phyloP scores from a whole-genome alignment of 352 stramenopile species.

The Aphanomyces stellatus region DNA sequence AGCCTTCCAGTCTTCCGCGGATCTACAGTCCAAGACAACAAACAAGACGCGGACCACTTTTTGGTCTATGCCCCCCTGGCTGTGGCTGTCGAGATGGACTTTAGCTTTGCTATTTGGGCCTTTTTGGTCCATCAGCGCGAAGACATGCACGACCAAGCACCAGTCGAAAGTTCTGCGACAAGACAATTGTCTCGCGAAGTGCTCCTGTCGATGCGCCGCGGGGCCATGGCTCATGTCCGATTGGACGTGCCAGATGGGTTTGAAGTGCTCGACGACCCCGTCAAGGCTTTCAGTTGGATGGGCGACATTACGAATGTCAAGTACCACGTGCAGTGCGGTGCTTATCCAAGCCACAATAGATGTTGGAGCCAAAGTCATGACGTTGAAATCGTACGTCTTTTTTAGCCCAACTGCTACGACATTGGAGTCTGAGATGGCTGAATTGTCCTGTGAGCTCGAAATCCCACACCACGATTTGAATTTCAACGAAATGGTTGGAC shows the following conservation, averaged over 20 bases:
- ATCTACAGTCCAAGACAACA: too few species aligned
- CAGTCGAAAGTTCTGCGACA: slow-evolving; percentile 29
- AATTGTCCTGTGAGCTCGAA: slow-evolving; percentile 51
- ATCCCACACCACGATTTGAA: slow-evolving; percentile 54
- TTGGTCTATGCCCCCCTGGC: slow-evolving; percentile 57
- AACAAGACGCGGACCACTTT: slow-evolving; percentile 61
- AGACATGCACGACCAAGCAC: slow-evolving; percentile 55
- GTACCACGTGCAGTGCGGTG: slow-evolving; percentile 55
- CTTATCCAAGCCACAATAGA: slow-evolving; percentile 60
- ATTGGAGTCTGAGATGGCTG: slow-evolving; percentile 34
- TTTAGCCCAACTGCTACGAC: slow-evolving; percentile 37
- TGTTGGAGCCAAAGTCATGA: slow-evolving; percentile 56
- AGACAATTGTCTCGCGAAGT: slow-evolving; percentile 46
- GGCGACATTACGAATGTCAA: slow-evolving; percentile 51
- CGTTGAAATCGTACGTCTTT: slow-evolving; percentile 47
- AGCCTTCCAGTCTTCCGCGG: too few species aligned
- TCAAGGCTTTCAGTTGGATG: slow-evolving; percentile 61
- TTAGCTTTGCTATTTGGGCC: slow-evolving; percentile 64
- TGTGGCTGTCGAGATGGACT: slow-evolving; percentile 30
- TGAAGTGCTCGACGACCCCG: slow-evolving; percentile 44
- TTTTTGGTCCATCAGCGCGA: slow-evolving; percentile 59
- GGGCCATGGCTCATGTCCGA: slow-evolving; percentile 62
- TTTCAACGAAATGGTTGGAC: slow-evolving; percentile 63
- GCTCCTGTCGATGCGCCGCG: slow-evolving; percentile 59
- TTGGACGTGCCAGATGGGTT: slow-evolving; percentile 58